phyloP scores from a whole-genome alignment of 1,284 basidiomycete species.

The Fistulinella staudtii region DNA sequence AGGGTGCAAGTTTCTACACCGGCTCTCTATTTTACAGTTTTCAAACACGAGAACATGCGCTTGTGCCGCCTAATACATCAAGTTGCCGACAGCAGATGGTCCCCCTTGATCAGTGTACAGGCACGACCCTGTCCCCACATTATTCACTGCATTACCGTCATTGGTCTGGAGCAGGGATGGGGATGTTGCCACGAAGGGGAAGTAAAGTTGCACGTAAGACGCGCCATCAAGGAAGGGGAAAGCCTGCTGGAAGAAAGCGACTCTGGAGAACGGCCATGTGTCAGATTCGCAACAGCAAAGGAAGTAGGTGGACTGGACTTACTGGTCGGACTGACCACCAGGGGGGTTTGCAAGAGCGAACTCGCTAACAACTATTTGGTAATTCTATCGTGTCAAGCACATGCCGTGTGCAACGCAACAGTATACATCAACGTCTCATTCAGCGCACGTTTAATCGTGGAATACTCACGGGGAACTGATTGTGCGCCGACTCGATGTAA shows the following conservation, averaged over 20 bases:
- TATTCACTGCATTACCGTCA: constrained; percentile 8
- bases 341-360: constrained; percentile 33
- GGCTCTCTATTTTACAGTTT: too few relatives aligned
- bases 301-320: neutral
- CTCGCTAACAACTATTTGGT: constrained; percentile 27
- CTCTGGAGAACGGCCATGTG: neutral
- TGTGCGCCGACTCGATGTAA: constrained; percentile 26
- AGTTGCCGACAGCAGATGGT: constrained; percentile 20
- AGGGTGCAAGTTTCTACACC: too few relatives aligned
- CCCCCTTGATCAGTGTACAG: constrained; percentile 26
- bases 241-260: constrained; percentile 31
- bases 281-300: neutral
- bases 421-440: constrained; percentile 8
- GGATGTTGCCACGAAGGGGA: constrained; percentile 35
- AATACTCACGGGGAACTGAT: constrained; percentile 27
- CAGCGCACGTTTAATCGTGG: neutral
- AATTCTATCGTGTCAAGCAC: constrained; percentile 5
- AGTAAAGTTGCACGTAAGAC: constrained; percentile 32
- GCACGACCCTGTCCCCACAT: constrained; percentile 28
- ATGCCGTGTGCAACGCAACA: too few relatives aligned
- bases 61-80: constrained; percentile 24
- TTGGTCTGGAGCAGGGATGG: constrained; percentile 21
- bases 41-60: too few relatives aligned
- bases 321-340: constrained; percentile 35
- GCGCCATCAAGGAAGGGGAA: constrained; percentile 31